Conservation (phyloP, 2,329 filamentous ascomycete species). For the Xenoacremonium recifei region DNA sequence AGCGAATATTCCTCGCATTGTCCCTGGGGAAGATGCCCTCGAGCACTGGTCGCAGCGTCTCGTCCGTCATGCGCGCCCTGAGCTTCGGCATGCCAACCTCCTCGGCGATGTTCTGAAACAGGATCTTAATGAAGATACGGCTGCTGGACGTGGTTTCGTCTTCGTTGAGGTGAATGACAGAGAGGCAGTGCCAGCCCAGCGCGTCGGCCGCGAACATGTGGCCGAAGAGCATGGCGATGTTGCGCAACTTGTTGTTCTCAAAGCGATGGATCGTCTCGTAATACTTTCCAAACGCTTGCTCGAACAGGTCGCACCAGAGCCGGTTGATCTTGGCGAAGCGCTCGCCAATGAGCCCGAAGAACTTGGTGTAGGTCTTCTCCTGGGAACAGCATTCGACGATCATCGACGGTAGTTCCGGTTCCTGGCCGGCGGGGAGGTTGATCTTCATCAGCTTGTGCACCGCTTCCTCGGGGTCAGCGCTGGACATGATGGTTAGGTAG, state of each 20-base stretch:
- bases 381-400: slow-evolving; percentile 96
- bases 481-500: slow-evolving; percentile 97
- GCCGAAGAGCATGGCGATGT: slow-evolving; percentile 93
- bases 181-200: slow-evolving; percentile 88
- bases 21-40: slow-evolving; percentile 88
- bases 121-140: slow-evolving; percentile 97
- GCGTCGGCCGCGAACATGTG: slow-evolving; percentile 86
- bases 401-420: slow-evolving; percentile 92
- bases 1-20: slow-evolving; percentile 84
- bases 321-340: slow-evolving; percentile 95
- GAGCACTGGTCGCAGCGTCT: slow-evolving; percentile 73
- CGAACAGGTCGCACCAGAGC: slow-evolving; percentile 90
- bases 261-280: slow-evolving; percentile 98
- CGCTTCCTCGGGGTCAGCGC: slow-evolving; percentile 92
- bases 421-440: slow-evolving; percentile 80
- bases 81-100: slow-evolving; percentile 82
- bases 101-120: slow-evolving; percentile 90
- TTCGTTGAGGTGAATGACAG: slow-evolving; percentile 84
- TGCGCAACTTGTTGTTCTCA: slow-evolving; percentile 91
- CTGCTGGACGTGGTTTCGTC: slow-evolving; percentile 96
- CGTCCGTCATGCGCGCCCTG: slow-evolving; percentile 73
- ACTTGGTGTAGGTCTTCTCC: slow-evolving; percentile 96
- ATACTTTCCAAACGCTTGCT: slow-evolving; percentile 85
- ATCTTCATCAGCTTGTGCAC: slow-evolving; percentile 97
- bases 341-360: slow-evolving; percentile 92